Conservation (phyloP, 768 basidiomycete genomes). For the Collybiopsis luxurians region DNA sequence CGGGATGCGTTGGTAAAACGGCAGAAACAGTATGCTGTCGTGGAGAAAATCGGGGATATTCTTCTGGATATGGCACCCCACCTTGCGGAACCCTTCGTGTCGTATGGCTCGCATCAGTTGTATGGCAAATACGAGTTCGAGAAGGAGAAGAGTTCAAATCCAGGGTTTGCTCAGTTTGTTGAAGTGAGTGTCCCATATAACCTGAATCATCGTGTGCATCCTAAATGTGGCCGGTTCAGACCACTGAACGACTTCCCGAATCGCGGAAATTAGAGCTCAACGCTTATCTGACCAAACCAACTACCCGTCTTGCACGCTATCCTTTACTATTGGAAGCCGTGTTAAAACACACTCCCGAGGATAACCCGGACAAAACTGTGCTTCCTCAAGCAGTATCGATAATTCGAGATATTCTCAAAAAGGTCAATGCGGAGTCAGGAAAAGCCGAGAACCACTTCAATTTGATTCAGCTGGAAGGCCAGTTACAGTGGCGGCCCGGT, state of each 20-base stretch:
- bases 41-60: conserved; percentile 90
- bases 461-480: conserved; percentile 88
- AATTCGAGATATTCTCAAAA: conserved; percentile 77
- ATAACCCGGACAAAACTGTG: conserved; percentile 78
- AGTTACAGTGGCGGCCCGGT: conserved; percentile 84
- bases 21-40: conserved; percentile 93
- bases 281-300: conserved; percentile 97
- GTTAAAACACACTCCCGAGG: conserved; percentile 87
- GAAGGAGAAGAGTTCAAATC: conserved; percentile 93
- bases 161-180: conserved; percentile 91
- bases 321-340: conserved; percentile 92
- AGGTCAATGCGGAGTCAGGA: conserved; percentile 92
- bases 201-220: not conserved
- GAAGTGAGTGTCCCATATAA: conserved; percentile 60
- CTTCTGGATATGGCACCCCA: conserved; percentile 82
- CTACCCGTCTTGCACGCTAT: conserved; percentile 95
- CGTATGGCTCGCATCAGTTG: conserved; percentile 93
- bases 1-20: conserved; percentile 92
- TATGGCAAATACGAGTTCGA: conserved; percentile 99
- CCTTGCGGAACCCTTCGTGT: conserved; percentile 84
- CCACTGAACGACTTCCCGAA: conserved; percentile 89
- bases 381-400: conserved; percentile 76
- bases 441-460: conserved; percentile 97
- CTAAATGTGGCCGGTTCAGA: conserved; percentile 36
- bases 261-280: conserved; percentile 96